Base-by-base conservation (phyloP, 495 filamentous ascomycete species). In the Halenospora varia region DNA sequence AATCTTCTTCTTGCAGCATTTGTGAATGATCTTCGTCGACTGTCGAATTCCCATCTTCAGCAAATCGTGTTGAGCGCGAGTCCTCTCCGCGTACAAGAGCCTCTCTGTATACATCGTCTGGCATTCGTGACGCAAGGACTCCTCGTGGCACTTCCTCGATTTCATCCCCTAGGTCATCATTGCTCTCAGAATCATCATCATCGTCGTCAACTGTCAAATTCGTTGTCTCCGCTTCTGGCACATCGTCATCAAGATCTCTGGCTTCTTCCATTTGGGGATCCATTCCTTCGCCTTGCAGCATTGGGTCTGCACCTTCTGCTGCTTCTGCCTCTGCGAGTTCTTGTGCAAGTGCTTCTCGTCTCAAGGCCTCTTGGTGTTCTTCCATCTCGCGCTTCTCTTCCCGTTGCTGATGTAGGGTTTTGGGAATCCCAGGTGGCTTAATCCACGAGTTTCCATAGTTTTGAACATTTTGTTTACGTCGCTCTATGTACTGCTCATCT, bases 371-470 rank as follows among this genome's bases (percentile, higher is more conserved):
- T 48, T 87, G 78, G n/a, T 88, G 84, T 68, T 95, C 90, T 63
- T 88, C 86, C 40, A 84, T 77, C 74, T 95, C 90, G 18, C 86
- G 82, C 23, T 84, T 77, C 76, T 93, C 90, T 65, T 92, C 90
- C 55, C 82, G 83, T 68, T 89, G 76, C 53, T 88, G 87, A 59
- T 88, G 81, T 62, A 90, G 77, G 10, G 89, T 91, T 73, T 92
- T 93, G 19, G 77, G 57, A 40, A 90, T 78, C 9, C 89, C 89
- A 0, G 87, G 87, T 10, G 90, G 90, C 51, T 81, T 83, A 61
- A 95, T 84, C 90, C 90, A 95, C 24, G 80, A 81, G 62, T 76
- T 81, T 51, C 90, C 90, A 63, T 90, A 90, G 56, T 83, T 85
- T 18, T 82, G 79, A 40, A 92, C 86, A 62, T 88, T 86, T 20